These are phyloP conservation scores for Rhipidocladum racemiflorum DNA, from an alignment of 176 grass and related monocot genomes.

Conservation along the genomic window DNA sequence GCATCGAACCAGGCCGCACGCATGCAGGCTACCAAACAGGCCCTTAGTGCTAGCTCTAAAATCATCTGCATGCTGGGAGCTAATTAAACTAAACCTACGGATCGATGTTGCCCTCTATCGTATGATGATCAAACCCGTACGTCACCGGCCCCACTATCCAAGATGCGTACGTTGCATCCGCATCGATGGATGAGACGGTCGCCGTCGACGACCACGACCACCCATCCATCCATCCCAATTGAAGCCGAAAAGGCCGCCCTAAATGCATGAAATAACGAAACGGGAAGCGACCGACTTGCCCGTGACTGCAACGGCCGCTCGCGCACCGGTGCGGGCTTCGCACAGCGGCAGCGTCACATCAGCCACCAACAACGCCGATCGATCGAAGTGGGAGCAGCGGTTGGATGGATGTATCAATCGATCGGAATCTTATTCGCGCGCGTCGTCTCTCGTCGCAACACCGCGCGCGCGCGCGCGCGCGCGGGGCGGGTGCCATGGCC, in stretches of 20 bases:
- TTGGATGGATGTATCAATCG: slow-evolving; percentile 11
- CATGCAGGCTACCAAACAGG: no score
- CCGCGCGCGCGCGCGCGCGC: background rate
- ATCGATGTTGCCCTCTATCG: background rate
- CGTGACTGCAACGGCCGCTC: slow-evolving; percentile 37
- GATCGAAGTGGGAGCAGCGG: slow-evolving; percentile 30
- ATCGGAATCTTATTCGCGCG: slow-evolving; percentile 24
- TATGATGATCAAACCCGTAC: slow-evolving; percentile 24
- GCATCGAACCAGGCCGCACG: no score
- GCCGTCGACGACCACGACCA: slow-evolving; percentile 32
- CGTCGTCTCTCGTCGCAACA: background rate
- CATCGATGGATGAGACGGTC: slow-evolving; percentile 1
- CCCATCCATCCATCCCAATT: slow-evolving; percentile 24
- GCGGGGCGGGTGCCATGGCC: background rate
- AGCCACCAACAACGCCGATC: slow-evolving; percentile 43
- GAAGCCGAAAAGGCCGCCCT: slow-evolving; percentile 32
- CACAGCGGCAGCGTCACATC: slow-evolving; percentile 40
- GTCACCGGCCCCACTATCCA: slow-evolving; percentile 31
- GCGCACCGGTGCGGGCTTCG: background rate
- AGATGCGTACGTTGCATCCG: slow-evolving; percentile 37
- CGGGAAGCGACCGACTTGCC: slow-evolving; percentile 38
- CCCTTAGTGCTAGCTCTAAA: background rate
- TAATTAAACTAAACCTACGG: background rate
- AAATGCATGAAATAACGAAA: slow-evolving; percentile 52
- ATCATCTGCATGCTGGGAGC: background rate